These are phyloP conservation scores for Pseudogymnoascus sp. DNA, from an alignment of 2,329 filamentous ascomycete species.

Conservation along the genomic window DNA sequence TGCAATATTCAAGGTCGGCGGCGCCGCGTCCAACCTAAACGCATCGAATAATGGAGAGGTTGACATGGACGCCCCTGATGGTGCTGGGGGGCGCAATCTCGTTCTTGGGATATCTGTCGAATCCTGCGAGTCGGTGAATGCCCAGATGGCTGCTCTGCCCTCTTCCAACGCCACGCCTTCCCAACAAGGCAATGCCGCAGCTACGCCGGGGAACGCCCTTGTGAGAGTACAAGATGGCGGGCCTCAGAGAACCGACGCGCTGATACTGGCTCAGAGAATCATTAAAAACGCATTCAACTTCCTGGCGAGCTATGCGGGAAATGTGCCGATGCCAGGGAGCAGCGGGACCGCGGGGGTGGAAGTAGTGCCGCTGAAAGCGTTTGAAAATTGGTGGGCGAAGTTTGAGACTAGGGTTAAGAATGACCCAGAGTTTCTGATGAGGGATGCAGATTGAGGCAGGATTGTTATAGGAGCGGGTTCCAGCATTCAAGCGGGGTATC, in stretches of 20 bases:
- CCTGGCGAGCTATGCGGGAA: constrained; percentile 73
- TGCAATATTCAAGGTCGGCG: constrained; percentile 74
- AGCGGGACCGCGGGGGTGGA: constrained; percentile 57
- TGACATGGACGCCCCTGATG: constrained; percentile 23
- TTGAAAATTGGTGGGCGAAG: constrained; percentile 96
- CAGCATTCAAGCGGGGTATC: neutral
- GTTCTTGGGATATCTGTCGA: constrained; percentile 80
- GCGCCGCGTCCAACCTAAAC: constrained; percentile 11
- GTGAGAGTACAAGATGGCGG: constrained; percentile 16
- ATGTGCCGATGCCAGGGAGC: constrained; percentile 57
- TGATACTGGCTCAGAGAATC: constrained; percentile 80
- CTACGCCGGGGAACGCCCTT: constrained; percentile 16
- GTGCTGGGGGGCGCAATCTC: constrained; percentile 34
- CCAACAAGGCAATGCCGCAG: constrained; percentile 23
- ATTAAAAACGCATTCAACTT: constrained; percentile 98
- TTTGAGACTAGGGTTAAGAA: constrained; percentile 80
- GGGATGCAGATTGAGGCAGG: constrained; percentile 40
- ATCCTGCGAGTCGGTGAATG: constrained; percentile 60
- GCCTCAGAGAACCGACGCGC: constrained; percentile 49
- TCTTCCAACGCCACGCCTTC: constrained; percentile 28
- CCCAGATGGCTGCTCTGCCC: constrained; percentile 56
- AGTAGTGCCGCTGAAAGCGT: constrained; percentile 86
- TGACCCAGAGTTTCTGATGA: constrained; percentile 84
- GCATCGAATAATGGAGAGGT: constrained; percentile 38
- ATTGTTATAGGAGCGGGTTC: neutral